Base-by-base conservation (phyloP, 441 rosid species). In the Eruca vesicaria region DNA sequence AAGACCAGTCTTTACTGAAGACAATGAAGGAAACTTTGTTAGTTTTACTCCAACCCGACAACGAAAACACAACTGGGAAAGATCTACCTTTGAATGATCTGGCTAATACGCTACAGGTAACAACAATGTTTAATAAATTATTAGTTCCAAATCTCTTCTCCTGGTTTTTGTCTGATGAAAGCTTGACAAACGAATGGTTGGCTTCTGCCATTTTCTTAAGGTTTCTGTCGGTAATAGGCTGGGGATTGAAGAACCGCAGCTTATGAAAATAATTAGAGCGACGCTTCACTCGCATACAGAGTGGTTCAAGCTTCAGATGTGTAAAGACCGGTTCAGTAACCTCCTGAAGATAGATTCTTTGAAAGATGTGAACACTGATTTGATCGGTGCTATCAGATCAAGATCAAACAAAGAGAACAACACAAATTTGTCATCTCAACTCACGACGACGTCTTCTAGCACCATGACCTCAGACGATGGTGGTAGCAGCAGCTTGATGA, bases 221-320 rank as follows among this genome's bases (percentile, higher is more conserved):
- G 92, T 88, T 64, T 97, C 92, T 56, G 66, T 93, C 18, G 88
- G 99, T 66, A 82, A 83, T 76, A 87, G 85, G 78, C 88, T 95
- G 31, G 96, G 96, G 63, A 85, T 93, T 41, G 89, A 95, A 80
- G 98, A 95, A 79, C 98, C 99, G 2, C 88, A 82, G 82, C 89
- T 92, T 2, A 91, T 95, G 96, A 93, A 84, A 81, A 83, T 95
- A 76, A 88, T 95, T 79, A 95, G 90, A 82, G 96, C 95, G 66
- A 88, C 90, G 45, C 89, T 95, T 82, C 85, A 91, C 84, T 84
- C 96, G 0, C 97, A 92, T 62, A 84, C 74, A 0, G 93, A 90
- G 79, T 90, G 93, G 97, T 92, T 94, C 81, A 95, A 93, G 84
- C 93, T 92, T 78, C 98, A 95, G 72, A 92, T 91, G 99, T 95